Conservation (phyloP, 2,329 filamentous ascomycete species). For the Fusarium sp. region DNA sequence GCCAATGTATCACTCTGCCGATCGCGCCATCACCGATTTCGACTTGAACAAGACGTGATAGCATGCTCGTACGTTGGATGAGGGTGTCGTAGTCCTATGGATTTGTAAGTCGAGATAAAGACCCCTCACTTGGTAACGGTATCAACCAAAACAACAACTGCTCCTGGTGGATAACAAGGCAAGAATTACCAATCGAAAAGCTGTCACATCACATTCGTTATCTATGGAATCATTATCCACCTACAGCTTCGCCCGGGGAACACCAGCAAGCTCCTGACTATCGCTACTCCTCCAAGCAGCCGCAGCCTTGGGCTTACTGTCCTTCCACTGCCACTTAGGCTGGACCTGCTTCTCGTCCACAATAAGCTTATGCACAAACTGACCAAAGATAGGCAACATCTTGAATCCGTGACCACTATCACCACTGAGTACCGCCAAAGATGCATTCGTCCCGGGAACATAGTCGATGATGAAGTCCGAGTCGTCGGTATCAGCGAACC, state of each 20-base stretch:
- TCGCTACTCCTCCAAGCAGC: conserved; percentile 36
- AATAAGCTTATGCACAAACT: conserved; percentile 27
- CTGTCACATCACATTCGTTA: not conserved
- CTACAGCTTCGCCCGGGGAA: conserved; percentile 34
- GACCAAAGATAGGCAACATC: conserved; percentile 34
- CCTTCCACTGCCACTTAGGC: conserved; percentile 37
- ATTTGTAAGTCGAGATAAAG: not conserved
- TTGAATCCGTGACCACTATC: conserved; percentile 33
- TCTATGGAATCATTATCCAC: not conserved
- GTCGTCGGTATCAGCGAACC: conserved; percentile 37
- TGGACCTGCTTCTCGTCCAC: conserved; percentile 20
- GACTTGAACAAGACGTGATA: not conserved
- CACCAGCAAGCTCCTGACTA: conserved; percentile 29
- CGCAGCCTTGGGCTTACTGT: conserved; percentile 22
- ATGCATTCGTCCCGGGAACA: conserved; percentile 23
- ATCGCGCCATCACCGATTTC: not conserved
- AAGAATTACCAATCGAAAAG: too few species aligned
- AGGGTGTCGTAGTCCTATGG: not conserved
- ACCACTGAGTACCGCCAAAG: conserved; percentile 22
- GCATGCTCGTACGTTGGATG: not conserved
- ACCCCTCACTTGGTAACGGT: not conserved
- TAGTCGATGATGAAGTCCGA: conserved; percentile 39
- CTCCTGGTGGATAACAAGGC: not conserved
- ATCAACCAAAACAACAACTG: not conserved
- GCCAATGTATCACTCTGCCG: not conserved